A percentile compares a stretch with the other conserved stretches of the same genome.
Conservation (phyloP, 1,284 basidiomycete species). For the Trichosporon asahii region DNA sequence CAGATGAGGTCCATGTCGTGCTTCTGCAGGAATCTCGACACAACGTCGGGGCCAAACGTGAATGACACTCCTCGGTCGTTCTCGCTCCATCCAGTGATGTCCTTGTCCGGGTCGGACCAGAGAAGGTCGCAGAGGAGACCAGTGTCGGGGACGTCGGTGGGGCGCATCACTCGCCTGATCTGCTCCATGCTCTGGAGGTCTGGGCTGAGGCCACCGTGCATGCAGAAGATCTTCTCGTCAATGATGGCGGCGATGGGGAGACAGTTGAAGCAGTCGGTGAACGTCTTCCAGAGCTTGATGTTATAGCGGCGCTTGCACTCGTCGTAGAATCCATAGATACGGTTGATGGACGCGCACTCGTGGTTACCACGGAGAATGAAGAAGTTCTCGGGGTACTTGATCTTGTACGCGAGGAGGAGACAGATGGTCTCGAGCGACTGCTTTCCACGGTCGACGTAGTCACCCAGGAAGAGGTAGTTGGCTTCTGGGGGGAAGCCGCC, state of each 20-base stretch:
- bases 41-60: constrained; percentile 90
- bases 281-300: constrained; percentile 66
- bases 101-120: constrained; percentile 99
- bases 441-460: constrained; percentile 63
- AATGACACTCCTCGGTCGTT: constrained; percentile 94
- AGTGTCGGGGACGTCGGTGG: constrained; percentile 97
- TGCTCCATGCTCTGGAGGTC: constrained; percentile 99
- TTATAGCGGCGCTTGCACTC: constrained; percentile 64
- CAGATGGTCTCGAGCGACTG: constrained; percentile 63
- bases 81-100: constrained; percentile 98
- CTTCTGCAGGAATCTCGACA: constrained; percentile 96
- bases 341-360: constrained; percentile 61
- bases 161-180: constrained; percentile 98
- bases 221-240: constrained; percentile 62
- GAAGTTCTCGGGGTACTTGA: constrained; percentile 64
- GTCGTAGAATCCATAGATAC: constrained; percentile 63
- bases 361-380: constrained; percentile 63
- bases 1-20: constrained; percentile 99
- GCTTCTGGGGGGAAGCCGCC: constrained; percentile 62
- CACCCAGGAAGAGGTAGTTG: constrained; percentile 63
- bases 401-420: constrained; percentile 57
- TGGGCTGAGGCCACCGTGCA: constrained; percentile 63
- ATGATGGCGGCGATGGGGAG: constrained; percentile 63
- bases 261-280: constrained; percentile 65
- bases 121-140: constrained; percentile 93